These are phyloP conservation scores for Aegle marmelos DNA, from an alignment of 345 rosid species.

Conservation along the genomic window DNA sequence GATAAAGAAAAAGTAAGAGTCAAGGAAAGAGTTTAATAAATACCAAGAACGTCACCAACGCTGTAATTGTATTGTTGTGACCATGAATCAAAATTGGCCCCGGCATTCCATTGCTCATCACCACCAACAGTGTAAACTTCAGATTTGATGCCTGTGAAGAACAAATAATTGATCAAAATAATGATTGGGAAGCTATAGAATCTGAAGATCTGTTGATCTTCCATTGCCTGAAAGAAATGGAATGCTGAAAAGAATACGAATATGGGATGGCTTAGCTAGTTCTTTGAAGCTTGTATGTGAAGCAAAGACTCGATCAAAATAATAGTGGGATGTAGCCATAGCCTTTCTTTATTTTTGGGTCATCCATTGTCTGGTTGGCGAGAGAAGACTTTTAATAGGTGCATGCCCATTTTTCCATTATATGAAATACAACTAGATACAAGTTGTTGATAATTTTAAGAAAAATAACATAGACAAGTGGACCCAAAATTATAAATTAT, in stretches of 20 bases:
- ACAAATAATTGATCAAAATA: neutral
- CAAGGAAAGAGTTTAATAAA: neutral
- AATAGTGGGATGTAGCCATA: neutral
- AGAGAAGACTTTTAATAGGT: neutral
- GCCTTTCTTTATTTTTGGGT: neutral
- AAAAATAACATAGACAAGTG: neutral
- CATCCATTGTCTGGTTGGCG: neutral
- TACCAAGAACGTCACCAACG: conserved; percentile 53
- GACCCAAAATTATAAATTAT: neutral
- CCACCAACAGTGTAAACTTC: conserved; percentile 46
- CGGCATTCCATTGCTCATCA: conserved; percentile 34
- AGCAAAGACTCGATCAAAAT: neutral
- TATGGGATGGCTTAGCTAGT: neutral
- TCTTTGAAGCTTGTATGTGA: neutral
- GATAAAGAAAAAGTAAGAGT: neutral
- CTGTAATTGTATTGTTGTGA: conserved; percentile 41
- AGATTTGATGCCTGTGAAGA: conserved; percentile 20
- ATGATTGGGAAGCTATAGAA: neutral
- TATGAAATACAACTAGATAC: neutral
- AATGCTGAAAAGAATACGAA: neutral
- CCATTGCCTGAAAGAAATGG: conserved; percentile 14
- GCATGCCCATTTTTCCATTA: neutral
- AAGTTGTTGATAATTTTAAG: neutral
- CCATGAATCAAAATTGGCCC: conserved; percentile 37
- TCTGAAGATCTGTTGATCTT: neutral